Conservation (phyloP, 129 eudicot species). For the Chrysanthemum lavandulifolium region DNA sequence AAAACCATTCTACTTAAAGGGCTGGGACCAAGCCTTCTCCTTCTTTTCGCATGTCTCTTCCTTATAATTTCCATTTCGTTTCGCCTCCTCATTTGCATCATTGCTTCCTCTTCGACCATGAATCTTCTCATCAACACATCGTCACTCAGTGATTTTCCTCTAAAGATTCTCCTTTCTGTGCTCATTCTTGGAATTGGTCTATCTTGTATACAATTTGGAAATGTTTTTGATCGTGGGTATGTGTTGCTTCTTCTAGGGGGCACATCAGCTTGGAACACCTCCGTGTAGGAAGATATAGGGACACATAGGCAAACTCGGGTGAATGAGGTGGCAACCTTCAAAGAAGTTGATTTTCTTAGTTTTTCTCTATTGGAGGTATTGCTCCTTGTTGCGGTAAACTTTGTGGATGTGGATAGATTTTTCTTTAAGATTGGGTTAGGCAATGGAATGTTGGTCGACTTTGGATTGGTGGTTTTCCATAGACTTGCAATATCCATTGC, state of each 20-base stretch:
- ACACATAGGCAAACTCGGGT: constrained; percentile 88
- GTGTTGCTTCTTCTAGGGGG: constrained; percentile 90
- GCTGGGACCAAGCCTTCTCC: constrained; percentile 92
- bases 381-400: constrained; percentile 33
- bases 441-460: constrained; percentile 44
- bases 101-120: constrained; percentile 89
- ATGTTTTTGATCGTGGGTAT: constrained; percentile 79
- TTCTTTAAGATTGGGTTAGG: constrained; percentile 51
- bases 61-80: constrained; percentile 91
- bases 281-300: constrained; percentile 90
- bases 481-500: constrained; percentile 74
- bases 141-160: constrained; percentile 87
- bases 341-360: constrained; percentile 68
- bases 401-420: constrained; percentile 50
- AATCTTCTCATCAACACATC: constrained; percentile 93
- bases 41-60: constrained; percentile 71
- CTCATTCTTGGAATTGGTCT: constrained; percentile 59
- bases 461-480: constrained; percentile 62
- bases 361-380: constrained; percentile 43
- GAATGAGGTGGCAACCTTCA: constrained; percentile 72
- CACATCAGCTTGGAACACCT: constrained; percentile 66
- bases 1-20: constrained; percentile 86
- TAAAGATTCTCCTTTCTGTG: constrained; percentile 63
- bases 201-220: constrained; percentile 39
- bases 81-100: constrained; percentile 89